Percentiles rank a stretch among this genome's conserved stretches.
These are phyloP conservation scores for Astrocystis sublimbata DNA, from an alignment of 495 filamentous ascomycete genomes.

Conservation along the genomic window DNA sequence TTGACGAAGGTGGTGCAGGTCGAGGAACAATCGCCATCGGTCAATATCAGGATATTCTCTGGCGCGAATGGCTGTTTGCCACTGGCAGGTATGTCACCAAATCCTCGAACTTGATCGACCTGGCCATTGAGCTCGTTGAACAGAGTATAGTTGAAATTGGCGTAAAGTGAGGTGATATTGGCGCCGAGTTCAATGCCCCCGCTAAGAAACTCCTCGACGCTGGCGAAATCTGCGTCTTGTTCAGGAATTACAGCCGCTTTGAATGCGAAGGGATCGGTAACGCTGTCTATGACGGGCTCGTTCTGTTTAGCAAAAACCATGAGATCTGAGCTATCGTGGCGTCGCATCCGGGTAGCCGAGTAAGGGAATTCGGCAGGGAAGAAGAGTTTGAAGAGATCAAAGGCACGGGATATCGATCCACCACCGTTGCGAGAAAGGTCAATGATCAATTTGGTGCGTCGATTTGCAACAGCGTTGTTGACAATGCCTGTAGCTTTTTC, in stretches of 20 bases:
- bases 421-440: slow-evolving; percentile 58
- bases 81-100: not conserved
- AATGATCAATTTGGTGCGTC: slow-evolving; percentile 43
- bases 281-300: not conserved
- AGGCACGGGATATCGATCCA: slow-evolving; percentile 49
- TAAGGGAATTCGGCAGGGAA: slow-evolving; percentile 11
- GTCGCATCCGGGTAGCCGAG: not conserved
- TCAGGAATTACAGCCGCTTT: not conserved
- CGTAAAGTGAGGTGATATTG: slow-evolving; percentile 4
- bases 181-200: not conserved
- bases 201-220: not conserved
- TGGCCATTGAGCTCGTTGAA: not conserved
- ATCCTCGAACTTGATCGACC: not conserved
- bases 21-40: slow-evolving; percentile 62
- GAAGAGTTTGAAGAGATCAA: slow-evolving; percentile 46
- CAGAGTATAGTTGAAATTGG: slow-evolving; percentile 12
- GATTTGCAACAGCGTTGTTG: not conserved
- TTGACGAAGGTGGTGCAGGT: slow-evolving; percentile 63
- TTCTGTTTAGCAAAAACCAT: not conserved
- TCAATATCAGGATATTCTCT: slow-evolving; percentile 47
- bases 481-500: not conserved
- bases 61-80: slow-evolving; percentile 21
- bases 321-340: slow-evolving; percentile 8
- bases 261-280: not conserved
- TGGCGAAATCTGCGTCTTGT: slow-evolving; percentile 3